Evolutionary conservation across 2,329 filamentous ascomycete genomes (phyloP).

Genomic region (Fusarium oligoseptatum): DNA sequence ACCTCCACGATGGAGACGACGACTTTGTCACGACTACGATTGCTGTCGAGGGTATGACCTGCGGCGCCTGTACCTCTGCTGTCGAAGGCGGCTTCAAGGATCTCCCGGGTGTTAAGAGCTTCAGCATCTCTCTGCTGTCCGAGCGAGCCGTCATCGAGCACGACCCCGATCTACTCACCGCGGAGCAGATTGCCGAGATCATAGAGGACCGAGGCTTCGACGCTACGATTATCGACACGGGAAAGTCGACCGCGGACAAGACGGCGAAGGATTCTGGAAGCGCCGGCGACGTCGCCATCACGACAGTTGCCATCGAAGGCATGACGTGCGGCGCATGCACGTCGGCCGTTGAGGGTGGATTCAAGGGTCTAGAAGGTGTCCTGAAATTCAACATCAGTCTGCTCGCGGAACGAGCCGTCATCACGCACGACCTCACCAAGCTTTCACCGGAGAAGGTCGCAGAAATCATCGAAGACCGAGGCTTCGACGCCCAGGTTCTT

Average conservation of each 20-base stretch:
- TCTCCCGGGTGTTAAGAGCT: slow-evolving; percentile 77
- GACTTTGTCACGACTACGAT: slow-evolving; percentile 77
- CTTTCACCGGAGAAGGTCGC: slow-evolving; percentile 80
- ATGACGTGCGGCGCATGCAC: slow-evolving; percentile 99
- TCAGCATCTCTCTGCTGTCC: slow-evolving; percentile 86
- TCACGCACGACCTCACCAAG: slow-evolving; percentile 82
- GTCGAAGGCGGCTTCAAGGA: slow-evolving; percentile 85
- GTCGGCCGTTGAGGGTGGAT: slow-evolving; percentile 87
- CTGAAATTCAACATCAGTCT: slow-evolving; percentile 95
- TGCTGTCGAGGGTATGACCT: slow-evolving; percentile 90
- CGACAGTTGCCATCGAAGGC: slow-evolving; percentile 90
- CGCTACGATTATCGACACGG: slow-evolving; percentile 81
- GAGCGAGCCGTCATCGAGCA: slow-evolving; percentile 90
- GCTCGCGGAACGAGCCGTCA: slow-evolving; percentile 89
- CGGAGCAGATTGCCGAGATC: slow-evolving; percentile 68
- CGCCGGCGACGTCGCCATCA: slow-evolving; percentile 70
- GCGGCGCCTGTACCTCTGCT: slow-evolving; percentile 88
- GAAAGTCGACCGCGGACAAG: slow-evolving; percentile 55
- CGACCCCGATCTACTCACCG: slow-evolving; percentile 69
- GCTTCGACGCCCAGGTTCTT: slow-evolving; percentile 87
- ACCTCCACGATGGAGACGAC: slow-evolving; percentile 55
- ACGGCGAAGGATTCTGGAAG: slow-evolving; percentile 45
- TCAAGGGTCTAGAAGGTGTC: slow-evolving; percentile 81
- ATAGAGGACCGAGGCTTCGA: slow-evolving; percentile 84
- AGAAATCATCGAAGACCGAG: slow-evolving; percentile 88